Conservation (phyloP, 2,329 filamentous ascomycete species). For the Claviceps lovelessii region DNA sequence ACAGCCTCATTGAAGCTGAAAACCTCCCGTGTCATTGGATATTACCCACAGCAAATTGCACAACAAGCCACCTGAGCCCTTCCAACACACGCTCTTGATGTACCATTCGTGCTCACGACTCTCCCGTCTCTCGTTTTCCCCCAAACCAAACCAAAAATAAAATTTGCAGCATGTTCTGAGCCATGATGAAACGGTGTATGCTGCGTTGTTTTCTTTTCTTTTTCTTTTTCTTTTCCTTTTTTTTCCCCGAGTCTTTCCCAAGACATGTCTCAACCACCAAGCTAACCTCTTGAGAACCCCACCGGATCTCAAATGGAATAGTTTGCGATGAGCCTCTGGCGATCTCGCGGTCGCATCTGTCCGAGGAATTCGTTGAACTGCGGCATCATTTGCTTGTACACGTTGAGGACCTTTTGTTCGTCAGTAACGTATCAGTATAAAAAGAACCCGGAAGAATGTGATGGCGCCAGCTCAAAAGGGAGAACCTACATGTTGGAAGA, state of each 20-base stretch:
- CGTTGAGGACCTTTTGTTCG: slow-evolving; percentile 31
- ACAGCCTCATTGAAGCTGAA: not conserved
- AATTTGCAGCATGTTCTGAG: not conserved
- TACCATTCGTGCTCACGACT: not conserved
- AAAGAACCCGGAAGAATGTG: too few relatives aligned
- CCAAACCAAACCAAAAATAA: not conserved
- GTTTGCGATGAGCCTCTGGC: slow-evolving; percentile 31
- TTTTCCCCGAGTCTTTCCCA: too few relatives aligned
- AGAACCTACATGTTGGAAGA: slow-evolving; percentile 59
- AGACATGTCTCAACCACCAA: not conserved
- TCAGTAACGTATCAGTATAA: not conserved
- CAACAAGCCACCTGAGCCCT: not conserved
- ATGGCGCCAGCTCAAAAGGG: not conserved
- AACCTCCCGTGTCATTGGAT: not conserved
- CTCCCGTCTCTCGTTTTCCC: not conserved
- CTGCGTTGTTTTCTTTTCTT: not conserved
- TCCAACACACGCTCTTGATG: not conserved
- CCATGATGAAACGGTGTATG: not conserved
- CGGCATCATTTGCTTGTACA: slow-evolving; percentile 46
- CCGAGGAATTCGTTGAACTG: slow-evolving; percentile 41
- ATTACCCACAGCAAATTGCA: slow-evolving; percentile 3
- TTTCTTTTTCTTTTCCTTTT: not conserved
- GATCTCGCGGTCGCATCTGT: slow-evolving; percentile 35
- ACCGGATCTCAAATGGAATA: slow-evolving; percentile 27
- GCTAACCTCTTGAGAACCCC: too few relatives aligned